Conservation (phyloP, 257 asterid genomes). For the Euphrasia confusa region DNA sequence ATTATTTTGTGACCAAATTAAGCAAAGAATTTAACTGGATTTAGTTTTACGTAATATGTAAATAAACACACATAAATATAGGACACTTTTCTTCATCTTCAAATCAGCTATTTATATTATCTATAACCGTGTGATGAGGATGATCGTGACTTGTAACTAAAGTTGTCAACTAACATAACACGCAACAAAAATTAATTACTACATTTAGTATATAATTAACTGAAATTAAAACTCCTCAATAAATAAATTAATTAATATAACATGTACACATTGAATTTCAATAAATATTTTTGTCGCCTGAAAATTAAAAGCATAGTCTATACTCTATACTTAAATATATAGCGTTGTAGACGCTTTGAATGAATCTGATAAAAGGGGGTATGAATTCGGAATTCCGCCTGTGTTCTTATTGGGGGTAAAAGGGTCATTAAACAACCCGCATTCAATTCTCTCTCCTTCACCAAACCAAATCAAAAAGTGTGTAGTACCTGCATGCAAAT, state of each 20-base stretch:
- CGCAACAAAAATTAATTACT: too few species aligned
- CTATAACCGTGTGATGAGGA: not conserved
- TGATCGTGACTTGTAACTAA: not conserved
- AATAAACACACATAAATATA: too few species aligned
- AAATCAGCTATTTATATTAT: not conserved
- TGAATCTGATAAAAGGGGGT: conserved; percentile 10
- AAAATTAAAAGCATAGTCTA: conserved; percentile 28
- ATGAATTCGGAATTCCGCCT: too few species aligned
- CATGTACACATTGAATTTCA: not conserved
- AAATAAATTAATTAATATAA: too few species aligned
- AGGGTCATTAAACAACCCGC: conserved; percentile 31
- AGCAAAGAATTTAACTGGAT: not conserved
- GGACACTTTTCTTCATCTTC: not conserved
- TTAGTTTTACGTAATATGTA: not conserved
- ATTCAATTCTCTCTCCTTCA: conserved; percentile 45
- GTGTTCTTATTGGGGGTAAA: conserved; percentile 19
- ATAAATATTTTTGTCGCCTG: not conserved
- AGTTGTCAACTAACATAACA: too few species aligned
- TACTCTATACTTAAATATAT: not conserved
- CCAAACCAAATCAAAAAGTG: conserved; percentile 9
- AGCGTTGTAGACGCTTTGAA: conserved; percentile 32
- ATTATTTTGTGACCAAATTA: too few species aligned
- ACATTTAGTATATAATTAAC: too few species aligned
- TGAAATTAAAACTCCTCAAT: too few species aligned
- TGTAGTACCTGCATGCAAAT: conserved; percentile 25